A percentile compares a stretch with the other conserved stretches of the same genome.
Conservation (phyloP, 768 basidiomycete species). For the Suillus ampliporus region DNA sequence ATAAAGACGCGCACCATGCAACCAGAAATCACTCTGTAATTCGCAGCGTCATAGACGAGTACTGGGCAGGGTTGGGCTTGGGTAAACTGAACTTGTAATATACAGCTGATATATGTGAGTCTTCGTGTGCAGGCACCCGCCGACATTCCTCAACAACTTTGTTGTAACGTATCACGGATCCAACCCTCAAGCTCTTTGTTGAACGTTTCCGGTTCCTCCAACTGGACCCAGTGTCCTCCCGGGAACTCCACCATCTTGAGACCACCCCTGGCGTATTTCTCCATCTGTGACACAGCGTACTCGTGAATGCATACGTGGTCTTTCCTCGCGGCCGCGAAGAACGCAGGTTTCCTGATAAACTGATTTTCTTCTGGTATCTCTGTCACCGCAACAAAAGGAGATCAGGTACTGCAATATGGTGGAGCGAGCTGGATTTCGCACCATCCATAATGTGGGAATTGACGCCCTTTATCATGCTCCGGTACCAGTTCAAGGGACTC, state of each 20-base stretch:
- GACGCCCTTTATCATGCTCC: slow-evolving; percentile 32
- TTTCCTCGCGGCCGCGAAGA: slow-evolving; percentile 41
- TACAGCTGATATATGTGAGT: background rate
- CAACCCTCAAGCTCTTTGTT: slow-evolving; percentile 44
- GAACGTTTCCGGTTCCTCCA: slow-evolving; percentile 40
- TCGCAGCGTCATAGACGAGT: background rate
- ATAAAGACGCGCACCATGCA: background rate
- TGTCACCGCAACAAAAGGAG: slow-evolving; percentile 9
- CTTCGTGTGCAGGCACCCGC: background rate
- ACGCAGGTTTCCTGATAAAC: slow-evolving; percentile 41
- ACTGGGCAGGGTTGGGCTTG: background rate
- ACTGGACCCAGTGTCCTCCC: slow-evolving; percentile 44
- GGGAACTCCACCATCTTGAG: slow-evolving; percentile 40
- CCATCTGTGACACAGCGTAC: slow-evolving; percentile 27
- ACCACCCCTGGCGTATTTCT: slow-evolving; percentile 33
- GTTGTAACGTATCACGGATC: slow-evolving; percentile 27
- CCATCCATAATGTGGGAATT: slow-evolving; percentile 35
- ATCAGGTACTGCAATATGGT: slow-evolving; percentile 3
- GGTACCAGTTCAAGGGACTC: slow-evolving; percentile 47
- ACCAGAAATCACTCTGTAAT: background rate
- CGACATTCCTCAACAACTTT: background rate
- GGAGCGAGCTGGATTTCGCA: slow-evolving; percentile 16
- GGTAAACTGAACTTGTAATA: background rate
- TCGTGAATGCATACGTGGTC: slow-evolving; percentile 41
- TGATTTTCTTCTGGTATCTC: slow-evolving; percentile 30